Conservation (phyloP, 163 green algal species). For the Chlamydomonas reinhardtii region DNA sequence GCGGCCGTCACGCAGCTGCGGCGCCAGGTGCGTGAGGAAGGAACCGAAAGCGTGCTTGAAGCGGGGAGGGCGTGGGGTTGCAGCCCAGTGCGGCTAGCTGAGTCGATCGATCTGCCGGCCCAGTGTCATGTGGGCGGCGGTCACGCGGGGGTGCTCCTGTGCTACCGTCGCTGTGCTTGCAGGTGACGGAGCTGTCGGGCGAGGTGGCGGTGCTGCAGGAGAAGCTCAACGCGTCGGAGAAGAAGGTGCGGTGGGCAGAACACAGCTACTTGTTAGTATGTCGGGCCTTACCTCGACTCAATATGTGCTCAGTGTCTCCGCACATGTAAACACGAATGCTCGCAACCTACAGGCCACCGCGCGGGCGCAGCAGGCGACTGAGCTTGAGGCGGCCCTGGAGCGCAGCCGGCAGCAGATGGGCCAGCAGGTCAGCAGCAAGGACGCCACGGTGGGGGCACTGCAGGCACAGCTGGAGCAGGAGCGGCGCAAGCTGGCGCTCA, state of each 20-base stretch:
- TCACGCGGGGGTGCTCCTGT: too few relatives aligned
- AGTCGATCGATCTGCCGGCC: too few relatives aligned
- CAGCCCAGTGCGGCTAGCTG: too few relatives aligned
- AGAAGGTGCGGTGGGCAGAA: background rate
- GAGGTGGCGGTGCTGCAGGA: constrained; percentile 11
- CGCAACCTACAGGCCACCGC: background rate
- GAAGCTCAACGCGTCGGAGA: background rate
- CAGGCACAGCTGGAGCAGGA: constrained; percentile 35
- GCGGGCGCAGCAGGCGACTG: background rate
- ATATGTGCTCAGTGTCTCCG: too few relatives aligned
- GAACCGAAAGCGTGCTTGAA: too few relatives aligned
- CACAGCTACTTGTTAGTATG: too few relatives aligned
- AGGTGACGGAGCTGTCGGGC: background rate
- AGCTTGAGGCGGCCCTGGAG: constrained; percentile 26
- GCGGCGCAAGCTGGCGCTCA: constrained; percentile 15
- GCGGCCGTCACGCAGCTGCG: background rate
- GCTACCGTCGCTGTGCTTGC: too few relatives aligned
- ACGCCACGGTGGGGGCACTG: constrained; percentile 2
- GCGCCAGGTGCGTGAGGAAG: constrained; percentile 15
- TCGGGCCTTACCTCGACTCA: too few relatives aligned
- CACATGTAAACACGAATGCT: too few relatives aligned
- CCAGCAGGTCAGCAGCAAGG: constrained; percentile 24
- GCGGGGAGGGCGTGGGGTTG: too few relatives aligned
- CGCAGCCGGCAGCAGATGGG: background rate
- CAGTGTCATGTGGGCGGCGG: too few relatives aligned